Conservation (phyloP, 1,139 yeast species). For the Pichia sp. region DNA sequence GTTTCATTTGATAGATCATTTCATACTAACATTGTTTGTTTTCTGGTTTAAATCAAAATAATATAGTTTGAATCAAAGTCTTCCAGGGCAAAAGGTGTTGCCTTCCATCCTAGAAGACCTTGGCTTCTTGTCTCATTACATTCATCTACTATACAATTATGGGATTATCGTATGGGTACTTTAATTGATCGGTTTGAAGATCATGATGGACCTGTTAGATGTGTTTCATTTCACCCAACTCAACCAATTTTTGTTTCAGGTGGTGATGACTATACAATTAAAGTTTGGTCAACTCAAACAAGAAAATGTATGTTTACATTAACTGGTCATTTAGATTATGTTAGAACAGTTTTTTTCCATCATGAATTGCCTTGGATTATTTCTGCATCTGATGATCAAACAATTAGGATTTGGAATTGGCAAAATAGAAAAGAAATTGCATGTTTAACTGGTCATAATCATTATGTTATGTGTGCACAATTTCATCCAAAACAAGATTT, state of each 20-base stretch:
- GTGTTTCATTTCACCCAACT: constrained; percentile 93
- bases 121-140: constrained; percentile 95
- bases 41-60: constrained; percentile 9
- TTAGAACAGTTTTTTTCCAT: constrained; percentile 92
- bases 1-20: not conserved
- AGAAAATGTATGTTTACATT: constrained; percentile 88
- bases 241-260: constrained; percentile 96
- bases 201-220: constrained; percentile 96
- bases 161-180: constrained; percentile 99
- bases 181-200: constrained; percentile 94
- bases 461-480: constrained; percentile 96
- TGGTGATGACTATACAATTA: constrained; percentile 92
- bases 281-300: constrained; percentile 93
- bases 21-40: constrained; percentile 11
- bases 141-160: constrained; percentile 90
- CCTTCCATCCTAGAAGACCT: constrained; percentile 93
- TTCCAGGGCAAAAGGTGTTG: constrained; percentile 96
- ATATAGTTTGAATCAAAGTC: constrained; percentile 90
- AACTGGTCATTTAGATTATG: constrained; percentile 90
- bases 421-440: constrained; percentile 97
- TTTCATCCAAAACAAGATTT: constrained; percentile 95
- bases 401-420: constrained; percentile 99
- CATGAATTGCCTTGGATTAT: constrained; percentile 96
- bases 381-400: constrained; percentile 95
- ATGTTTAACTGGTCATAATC: constrained; percentile 95